Evolutionary conservation across 73 alveolate genomes (phyloP).

Genomic region (Paramecium tetraurelia): DNA sequence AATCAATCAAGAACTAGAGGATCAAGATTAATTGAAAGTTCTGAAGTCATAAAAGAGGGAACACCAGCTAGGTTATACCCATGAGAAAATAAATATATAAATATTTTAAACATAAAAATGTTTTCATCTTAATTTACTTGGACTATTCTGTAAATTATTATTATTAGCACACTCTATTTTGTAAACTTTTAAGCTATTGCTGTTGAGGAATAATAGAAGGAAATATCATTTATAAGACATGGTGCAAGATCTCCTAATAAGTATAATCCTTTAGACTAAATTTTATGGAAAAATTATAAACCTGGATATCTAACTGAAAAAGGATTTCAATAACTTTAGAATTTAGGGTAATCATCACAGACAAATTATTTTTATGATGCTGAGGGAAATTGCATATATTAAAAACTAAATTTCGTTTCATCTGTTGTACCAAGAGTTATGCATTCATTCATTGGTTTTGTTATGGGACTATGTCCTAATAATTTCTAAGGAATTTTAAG

Average conservation of each 20-base stretch:
- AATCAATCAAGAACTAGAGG: background rate
- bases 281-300: background rate
- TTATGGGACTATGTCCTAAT: background rate
- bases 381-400: background rate
- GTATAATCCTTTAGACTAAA: background rate
- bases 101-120: background rate
- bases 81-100: background rate
- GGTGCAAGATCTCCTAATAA: conserved; percentile 38
- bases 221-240: conserved; percentile 29
- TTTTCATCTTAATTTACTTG: background rate
- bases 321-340: background rate
- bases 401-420: background rate
- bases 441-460: background rate
- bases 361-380: background rate
- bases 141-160: background rate
- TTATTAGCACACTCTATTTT: background rate
- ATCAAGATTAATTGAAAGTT: background rate
- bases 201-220: background rate
- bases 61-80: conserved; percentile 30
- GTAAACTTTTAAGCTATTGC: background rate
- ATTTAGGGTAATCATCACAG: background rate
- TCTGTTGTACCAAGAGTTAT: background rate
- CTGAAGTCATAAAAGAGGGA: background rate
- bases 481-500: background rate
- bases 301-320: conserved; percentile 11